Evolutionary conservation across 2,329 filamentous ascomycete genomes (phyloP), one percentile per base, ranked within the genome.

Genomic region (Cadophora malorum): DNA sequence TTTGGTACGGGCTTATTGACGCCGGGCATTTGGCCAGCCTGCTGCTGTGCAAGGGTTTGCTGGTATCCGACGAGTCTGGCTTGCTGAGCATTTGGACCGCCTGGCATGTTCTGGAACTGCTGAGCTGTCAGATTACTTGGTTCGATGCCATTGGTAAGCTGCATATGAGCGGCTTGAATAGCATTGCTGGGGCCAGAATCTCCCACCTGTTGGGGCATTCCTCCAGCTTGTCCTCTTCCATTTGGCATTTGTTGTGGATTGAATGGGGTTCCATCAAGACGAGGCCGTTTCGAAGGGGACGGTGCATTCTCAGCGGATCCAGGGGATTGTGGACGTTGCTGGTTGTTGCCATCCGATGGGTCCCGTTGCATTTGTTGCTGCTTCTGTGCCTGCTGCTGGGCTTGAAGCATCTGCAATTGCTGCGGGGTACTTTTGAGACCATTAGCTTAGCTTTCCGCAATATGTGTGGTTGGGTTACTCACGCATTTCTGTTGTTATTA

Each of bases 201-300:
- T 84, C 89, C 85, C 83, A 90, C 88, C 76, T 83, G 83, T 80
- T 92, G 90, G 72, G 88, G 89, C 85, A 95, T 92, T 77, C 85
- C 90, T 72, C 80, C 83, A 65, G 83, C 82, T 77, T 90, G 90
- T 78, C 88, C 82, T 71, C 85, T 87, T 74, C 91, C 91, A 79
- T 92, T 93, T 65, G 89, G 88, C 81, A 91, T 91, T 67, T 82
- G 81, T 74, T 90, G 91, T 76, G 89, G 90, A 70, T 90, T 89
- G 80, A 93, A 93, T 10, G 85, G 85, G 41, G 85, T 85, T 76
- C 90, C 89, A 72, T 94, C 92, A 69, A 97, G 86, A 67, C 94
- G 91, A 67, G 90, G 92, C 76, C 94, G 88, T 83, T 98, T 98
- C 71, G 92, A 95, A 1, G 95, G 95, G 38, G 95, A 98, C 4